Base-by-base conservation (phyloP, 331 rosid genomes). In the Saraca asoca region DNA sequence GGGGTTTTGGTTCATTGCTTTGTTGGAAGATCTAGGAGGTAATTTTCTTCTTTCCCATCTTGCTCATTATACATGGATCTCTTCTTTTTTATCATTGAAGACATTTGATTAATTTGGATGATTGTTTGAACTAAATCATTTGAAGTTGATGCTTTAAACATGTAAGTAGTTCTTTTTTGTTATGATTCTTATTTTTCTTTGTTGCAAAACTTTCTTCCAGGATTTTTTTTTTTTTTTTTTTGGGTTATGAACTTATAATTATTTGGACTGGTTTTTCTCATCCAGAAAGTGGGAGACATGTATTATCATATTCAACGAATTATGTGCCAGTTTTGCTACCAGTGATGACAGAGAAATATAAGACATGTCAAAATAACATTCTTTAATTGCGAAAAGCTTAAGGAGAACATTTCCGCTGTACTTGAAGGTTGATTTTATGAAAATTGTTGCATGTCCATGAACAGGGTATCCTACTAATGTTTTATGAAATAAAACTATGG, bases 11-110 rank as follows among this genome's bases (percentile, higher is more conserved):
- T 93, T 79, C 97, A 90, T 74, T 93, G 97, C 77, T 78, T 81
- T 65, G 90, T 85, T 55, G 98, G 98, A 80, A 81, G 43, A 78
- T 93, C 98, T 62, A 84, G 97, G 80, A 93, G 98, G 98, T 93
- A 68, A 54, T 38, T 71, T 81, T 66, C 64, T 43, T 53, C 45
- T 14, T 42, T 77, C 58, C 72, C 55, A 5, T 24, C 56, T 58
- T 35, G 29, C 19, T 41, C 65, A 14, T 44, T 63, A 29, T 56
- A 69, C 61, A 12, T 58, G 44, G 35, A 53, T 59, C 44, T 53
- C 18, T 13, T 71, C 41, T 42, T 43, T 58, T 39, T 33, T n/a
- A n/a, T 58, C 34, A 13, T 39, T 18, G 58, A 46, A 46, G 64
- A 39, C 53, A 50, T 10, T 20, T 38, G 14, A 49, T 19, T 45